Percentiles rank a stretch among this genome's conserved stretches.
These are phyloP conservation scores for Tylopilus plumbeoviolaceoides DNA, from an alignment of 768 basidiomycete genomes.

Conservation along the genomic window DNA sequence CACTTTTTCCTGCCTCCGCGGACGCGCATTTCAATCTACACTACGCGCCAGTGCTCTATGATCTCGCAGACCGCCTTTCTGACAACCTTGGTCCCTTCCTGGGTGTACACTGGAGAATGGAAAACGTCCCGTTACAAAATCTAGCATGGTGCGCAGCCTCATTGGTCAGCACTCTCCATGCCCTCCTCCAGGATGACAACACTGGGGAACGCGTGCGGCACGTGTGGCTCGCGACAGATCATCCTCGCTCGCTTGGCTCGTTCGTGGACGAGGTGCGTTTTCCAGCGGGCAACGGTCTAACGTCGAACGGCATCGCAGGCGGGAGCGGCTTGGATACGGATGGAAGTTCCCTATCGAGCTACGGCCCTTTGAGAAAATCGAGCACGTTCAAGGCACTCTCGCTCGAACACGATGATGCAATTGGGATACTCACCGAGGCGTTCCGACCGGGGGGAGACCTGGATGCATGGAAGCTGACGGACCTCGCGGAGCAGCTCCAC, in stretches of 20 bases:
- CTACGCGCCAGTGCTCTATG: constrained; percentile 42
- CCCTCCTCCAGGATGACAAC: constrained; percentile 30
- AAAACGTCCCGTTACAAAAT: constrained; percentile 39
- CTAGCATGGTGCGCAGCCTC: constrained; percentile 48
- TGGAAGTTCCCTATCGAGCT: not conserved
- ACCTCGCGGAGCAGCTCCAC: constrained; percentile 35
- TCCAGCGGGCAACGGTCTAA: constrained; percentile 13
- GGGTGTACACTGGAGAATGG: constrained; percentile 57
- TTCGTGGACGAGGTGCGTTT: constrained; percentile 1
- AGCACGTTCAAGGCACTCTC: constrained; percentile 46
- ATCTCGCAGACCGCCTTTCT: constrained; percentile 37
- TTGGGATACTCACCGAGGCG: constrained; percentile 39
- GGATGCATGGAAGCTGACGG: constrained; percentile 39
- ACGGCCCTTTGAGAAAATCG: constrained; percentile 28
- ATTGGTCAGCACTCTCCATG: constrained; percentile 41
- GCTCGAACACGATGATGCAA: constrained; percentile 42
- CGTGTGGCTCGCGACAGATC: constrained; percentile 58
- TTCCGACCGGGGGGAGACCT: constrained; percentile 42
- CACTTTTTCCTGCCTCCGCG: constrained; percentile 33
- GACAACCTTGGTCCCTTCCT: constrained; percentile 38
- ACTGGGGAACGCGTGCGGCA: constrained; percentile 31
- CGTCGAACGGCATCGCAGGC: not conserved
- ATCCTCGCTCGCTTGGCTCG: constrained; percentile 30
- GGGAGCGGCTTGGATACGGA: not conserved
- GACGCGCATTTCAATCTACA: constrained; percentile 24